These are phyloP conservation scores for Fusarium multiceps DNA, from an alignment of 2,329 filamentous ascomycete species.

Conservation along the genomic window DNA sequence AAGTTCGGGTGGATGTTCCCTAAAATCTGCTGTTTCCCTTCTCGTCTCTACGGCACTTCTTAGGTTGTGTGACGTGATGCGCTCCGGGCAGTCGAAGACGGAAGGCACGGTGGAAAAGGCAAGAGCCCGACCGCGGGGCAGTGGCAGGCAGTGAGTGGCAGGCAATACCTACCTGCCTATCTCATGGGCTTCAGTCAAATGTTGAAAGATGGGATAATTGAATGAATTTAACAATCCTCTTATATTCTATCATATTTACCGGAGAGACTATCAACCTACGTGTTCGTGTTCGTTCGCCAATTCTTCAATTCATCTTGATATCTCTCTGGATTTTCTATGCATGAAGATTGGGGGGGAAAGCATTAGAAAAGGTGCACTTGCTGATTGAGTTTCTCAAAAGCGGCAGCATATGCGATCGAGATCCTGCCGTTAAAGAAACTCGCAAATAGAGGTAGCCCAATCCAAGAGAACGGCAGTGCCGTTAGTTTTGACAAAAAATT, in stretches of 20 bases:
- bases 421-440: constrained; percentile 17
- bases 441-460: not conserved
- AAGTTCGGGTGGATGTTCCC: constrained; percentile 27
- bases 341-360: not conserved
- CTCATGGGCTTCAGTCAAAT: not conserved
- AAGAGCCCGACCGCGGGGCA: constrained; percentile 18
- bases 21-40: constrained; percentile 30
- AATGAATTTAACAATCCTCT: not conserved
- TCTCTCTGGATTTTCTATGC: not conserved
- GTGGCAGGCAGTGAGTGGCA: not conserved
- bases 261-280: not conserved
- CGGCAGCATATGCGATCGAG: constrained; percentile 28
- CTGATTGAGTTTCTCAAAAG: constrained; percentile 9
- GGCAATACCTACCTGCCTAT: not conserved
- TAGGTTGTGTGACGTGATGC: constrained; percentile 41
- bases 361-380: constrained; percentile 11
- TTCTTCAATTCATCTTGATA: not conserved
- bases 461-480: not conserved
- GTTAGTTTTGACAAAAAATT: constrained; percentile 6
- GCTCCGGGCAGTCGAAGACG: constrained; percentile 6
- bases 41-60: not conserved
- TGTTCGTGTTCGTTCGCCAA: not conserved
- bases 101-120: constrained; percentile 34
- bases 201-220: not conserved
- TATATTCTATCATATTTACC: not conserved